Evolutionary conservation across 1,139 yeast genomes (phyloP), one percentile per base, ranked within the genome.

Genomic region (Geotrichum restrictum): DNA sequence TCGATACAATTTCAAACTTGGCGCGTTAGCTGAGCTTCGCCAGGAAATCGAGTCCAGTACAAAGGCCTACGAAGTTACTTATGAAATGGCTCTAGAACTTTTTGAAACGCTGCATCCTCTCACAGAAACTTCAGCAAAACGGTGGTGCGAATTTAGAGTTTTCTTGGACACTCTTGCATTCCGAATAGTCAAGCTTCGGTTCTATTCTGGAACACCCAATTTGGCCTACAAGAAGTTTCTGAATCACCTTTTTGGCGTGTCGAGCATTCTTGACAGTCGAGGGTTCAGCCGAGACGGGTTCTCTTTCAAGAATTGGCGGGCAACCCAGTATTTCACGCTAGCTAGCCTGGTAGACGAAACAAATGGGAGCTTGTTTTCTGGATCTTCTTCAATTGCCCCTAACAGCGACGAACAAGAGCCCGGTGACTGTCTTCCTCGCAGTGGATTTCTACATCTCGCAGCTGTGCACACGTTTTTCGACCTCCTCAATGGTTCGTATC

Each of bases 181-280:
- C 53, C 86, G 83, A 59, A 80, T 85, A 13, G 79, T 80, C 3
- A 74, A 86, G 57, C 74, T 82, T 0, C 79, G 82, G 59, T 72
- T 86, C 37, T 80, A 85, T n/a, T 58, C 80, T 24, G 85, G 79
- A 42, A 80, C 79, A 58, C 77, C 85, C 0, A 73, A 82, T 39
- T 61, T 73, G 38, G 88, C 89, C 0, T 77, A 81, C 59, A 74
- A 77, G 53, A 85, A 82, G 64, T 88, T 86, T 62, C 75, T 75
- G 42, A 72, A 79, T 7, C 96, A 88, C 68, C 64, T 85, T 1
- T 73, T 74, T 22, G 78, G 78, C 53, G 70, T 76, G 1, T 55
- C 69, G 2, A 63, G 68, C n/a, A 60, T 74, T 18, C 44, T 13
- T 56, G 66, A 39, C 53, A 59, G 14, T 55, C 57, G 53, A 45